Conservation (phyloP, 2,329 filamentous ascomycete species). For the Diaporthe helianthi region DNA sequence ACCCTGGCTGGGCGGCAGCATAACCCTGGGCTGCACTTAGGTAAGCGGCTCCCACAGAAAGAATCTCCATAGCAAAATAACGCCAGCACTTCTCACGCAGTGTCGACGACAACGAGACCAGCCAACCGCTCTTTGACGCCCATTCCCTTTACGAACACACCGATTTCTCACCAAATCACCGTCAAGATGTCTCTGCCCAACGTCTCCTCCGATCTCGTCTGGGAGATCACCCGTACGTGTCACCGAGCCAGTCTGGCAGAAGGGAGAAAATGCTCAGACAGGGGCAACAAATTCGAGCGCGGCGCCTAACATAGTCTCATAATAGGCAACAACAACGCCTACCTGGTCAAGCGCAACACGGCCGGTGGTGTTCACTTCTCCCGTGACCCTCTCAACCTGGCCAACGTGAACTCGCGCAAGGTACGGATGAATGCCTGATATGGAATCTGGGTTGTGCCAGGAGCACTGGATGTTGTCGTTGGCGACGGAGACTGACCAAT, state of each 20-base stretch:
- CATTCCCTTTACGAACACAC: slow-evolving; percentile 27
- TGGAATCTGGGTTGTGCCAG: not conserved
- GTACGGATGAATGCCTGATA: slow-evolving; percentile 56
- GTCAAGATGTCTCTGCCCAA: slow-evolving; percentile 71
- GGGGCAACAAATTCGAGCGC: not conserved
- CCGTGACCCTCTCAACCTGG: slow-evolving; percentile 90
- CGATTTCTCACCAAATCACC: slow-evolving; percentile 35
- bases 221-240: slow-evolving; percentile 91
- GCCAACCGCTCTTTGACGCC: slow-evolving; percentile 35
- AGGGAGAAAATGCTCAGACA: not conserved
- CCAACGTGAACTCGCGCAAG: slow-evolving; percentile 91
- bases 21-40: slow-evolving; percentile 14
- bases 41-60: slow-evolving; percentile 35
- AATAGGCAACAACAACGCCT: slow-evolving; percentile 89
- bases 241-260: slow-evolving; percentile 17
- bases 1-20: not conserved
- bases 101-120: slow-evolving; percentile 30
- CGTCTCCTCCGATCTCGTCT: slow-evolving; percentile 90
- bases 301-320: slow-evolving; percentile 38
- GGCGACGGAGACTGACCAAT: slow-evolving; percentile 45
- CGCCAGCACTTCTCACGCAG: slow-evolving; percentile 4
- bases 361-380: slow-evolving; percentile 88
- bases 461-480: not conserved
- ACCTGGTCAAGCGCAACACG: slow-evolving; percentile 86
- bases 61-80: slow-evolving; percentile 33